Evolutionary conservation across 2,329 filamentous ascomycete genomes (phyloP), one percentile per base, ranked within the genome.

Genomic region (Monilinia laxa): DNA sequence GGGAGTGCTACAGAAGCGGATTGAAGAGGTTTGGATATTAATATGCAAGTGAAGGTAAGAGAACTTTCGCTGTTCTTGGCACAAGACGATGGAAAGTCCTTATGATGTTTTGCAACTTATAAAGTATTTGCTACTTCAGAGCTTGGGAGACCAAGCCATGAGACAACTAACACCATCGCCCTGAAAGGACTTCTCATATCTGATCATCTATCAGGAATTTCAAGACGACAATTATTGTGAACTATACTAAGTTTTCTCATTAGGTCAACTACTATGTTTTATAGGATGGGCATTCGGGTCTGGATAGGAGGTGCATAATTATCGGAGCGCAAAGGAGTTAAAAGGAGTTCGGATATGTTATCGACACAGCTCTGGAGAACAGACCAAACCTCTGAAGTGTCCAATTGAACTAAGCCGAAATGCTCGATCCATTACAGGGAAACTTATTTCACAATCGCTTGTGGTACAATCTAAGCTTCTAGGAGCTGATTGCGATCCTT

Each of bases 101-200:
- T 80, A 94, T 93, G 93, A 97, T 98, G 94, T 86, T 90, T 87
- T 90, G 87, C 88, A 90, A 87, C 81, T 82, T 57, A 81, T 80
- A 84, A 93, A 92, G 93, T 98, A 98, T 98, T 98, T 98, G 95
- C 95, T 98, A 98, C 94, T 98, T 98, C 94, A 97, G 95, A 98
- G 93, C 92, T 87, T 80, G 78, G 79, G 80, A 79, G 78, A 83
- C 81, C 81, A 81, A 87, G 93, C 92, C 81, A 97, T 98, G 95
- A 99, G 94, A 98, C 92, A 88, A 96, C 85, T 83, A 87, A 90
- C 90, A 94, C 93, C 91, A 84, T 86, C 86, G 87, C 86, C 85
- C 92, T 96, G 92, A 95, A 71, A 60, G 62, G 65, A 68, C 69
- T 64, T 70, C 62, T 68, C 70, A 70, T 71, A 60, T 62, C 64